These are phyloP conservation scores for Aspergillus vadensis DNA, from an alignment of 2,329 filamentous ascomycete genomes.

Conservation along the genomic window DNA sequence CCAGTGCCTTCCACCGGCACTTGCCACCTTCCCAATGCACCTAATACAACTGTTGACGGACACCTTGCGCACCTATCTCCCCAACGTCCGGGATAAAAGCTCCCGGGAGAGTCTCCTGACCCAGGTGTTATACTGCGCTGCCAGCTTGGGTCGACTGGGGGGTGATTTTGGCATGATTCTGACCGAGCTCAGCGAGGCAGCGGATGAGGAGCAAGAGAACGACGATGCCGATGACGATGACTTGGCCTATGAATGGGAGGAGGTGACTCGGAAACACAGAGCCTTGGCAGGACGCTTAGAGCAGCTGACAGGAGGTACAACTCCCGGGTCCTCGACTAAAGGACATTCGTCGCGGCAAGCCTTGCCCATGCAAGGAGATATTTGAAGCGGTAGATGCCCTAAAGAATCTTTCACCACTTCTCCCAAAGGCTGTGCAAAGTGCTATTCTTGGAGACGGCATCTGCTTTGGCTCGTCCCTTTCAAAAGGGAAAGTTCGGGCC, in stretches of 20 bases:
- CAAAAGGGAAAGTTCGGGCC: constrained; percentile 12
- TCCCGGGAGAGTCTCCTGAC: constrained; percentile 85
- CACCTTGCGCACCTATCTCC: constrained; percentile 74
- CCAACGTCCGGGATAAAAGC: constrained; percentile 76
- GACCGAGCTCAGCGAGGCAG: constrained; percentile 55
- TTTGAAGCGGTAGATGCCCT: neutral
- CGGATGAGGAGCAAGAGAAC: constrained; percentile 27
- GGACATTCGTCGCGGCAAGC: constrained; percentile 17
- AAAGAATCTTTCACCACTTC: neutral
- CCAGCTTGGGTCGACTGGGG: constrained; percentile 83
- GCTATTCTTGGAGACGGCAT: neutral
- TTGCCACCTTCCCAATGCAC: constrained; percentile 82
- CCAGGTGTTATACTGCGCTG: constrained; percentile 89
- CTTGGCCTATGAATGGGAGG: constrained; percentile 71
- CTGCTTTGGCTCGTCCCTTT: neutral
- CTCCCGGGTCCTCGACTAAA: constrained; percentile 20
- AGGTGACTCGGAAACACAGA: constrained; percentile 84
- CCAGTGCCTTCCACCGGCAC: constrained; percentile 67
- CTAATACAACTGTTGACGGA: constrained; percentile 78
- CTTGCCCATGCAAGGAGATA: constrained; percentile 15
- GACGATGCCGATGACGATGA: constrained; percentile 45
- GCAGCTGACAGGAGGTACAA: constrained; percentile 38
- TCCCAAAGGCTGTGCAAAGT: neutral
- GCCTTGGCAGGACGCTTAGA: constrained; percentile 71
- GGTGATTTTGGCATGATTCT: constrained; percentile 92